These are phyloP conservation scores for Medicago lupulina DNA, from an alignment of 306 rosid species.

Conservation along the genomic window DNA sequence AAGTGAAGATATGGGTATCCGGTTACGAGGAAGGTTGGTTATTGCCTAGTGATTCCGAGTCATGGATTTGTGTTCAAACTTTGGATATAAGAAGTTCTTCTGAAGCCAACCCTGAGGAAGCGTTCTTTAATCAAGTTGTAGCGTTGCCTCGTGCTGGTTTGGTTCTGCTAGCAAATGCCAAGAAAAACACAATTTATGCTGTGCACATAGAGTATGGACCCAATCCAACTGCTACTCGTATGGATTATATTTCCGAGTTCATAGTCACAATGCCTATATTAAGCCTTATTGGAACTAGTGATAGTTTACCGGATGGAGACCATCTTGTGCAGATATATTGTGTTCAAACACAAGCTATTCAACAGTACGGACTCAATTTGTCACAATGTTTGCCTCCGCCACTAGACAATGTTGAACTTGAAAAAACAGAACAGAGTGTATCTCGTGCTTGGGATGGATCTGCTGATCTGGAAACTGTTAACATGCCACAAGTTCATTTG, in stretches of 20 bases:
- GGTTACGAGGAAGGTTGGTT: slow-evolving; percentile 76
- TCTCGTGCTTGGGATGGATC: slow-evolving; percentile 52
- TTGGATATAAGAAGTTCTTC: slow-evolving; percentile 66
- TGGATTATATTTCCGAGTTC: slow-evolving; percentile 79
- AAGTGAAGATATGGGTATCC: slow-evolving; percentile 77
- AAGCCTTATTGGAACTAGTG: slow-evolving; percentile 76
- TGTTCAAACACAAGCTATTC: slow-evolving; percentile 85
- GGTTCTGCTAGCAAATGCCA: slow-evolving; percentile 76
- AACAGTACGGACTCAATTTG: slow-evolving; percentile 71
- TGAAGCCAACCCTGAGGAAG: slow-evolving; percentile 59
- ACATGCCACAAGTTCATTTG: slow-evolving; percentile 41
- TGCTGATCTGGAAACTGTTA: slow-evolving; percentile 46
- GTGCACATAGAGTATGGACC: slow-evolving; percentile 75
- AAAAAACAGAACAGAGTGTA: slow-evolving; percentile 49
- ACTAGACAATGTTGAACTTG: slow-evolving; percentile 56
- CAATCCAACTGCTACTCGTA: slow-evolving; percentile 69
- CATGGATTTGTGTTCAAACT: slow-evolving; percentile 74
- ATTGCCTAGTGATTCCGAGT: slow-evolving; percentile 72
- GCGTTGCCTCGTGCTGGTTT: slow-evolving; percentile 69
- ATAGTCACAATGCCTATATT: slow-evolving; percentile 80
- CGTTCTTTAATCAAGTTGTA: slow-evolving; percentile 72
- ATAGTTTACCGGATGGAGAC: slow-evolving; percentile 67
- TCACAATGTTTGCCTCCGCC: slow-evolving; percentile 81
- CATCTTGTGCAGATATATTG: slow-evolving; percentile 73
- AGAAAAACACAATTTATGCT: slow-evolving; percentile 79